A percentile compares a stretch with the other conserved stretches of the same genome.
These are phyloP conservation scores for Hysterangium stoloniferum DNA, from an alignment of 768 basidiomycete species.

Conservation along the genomic window DNA sequence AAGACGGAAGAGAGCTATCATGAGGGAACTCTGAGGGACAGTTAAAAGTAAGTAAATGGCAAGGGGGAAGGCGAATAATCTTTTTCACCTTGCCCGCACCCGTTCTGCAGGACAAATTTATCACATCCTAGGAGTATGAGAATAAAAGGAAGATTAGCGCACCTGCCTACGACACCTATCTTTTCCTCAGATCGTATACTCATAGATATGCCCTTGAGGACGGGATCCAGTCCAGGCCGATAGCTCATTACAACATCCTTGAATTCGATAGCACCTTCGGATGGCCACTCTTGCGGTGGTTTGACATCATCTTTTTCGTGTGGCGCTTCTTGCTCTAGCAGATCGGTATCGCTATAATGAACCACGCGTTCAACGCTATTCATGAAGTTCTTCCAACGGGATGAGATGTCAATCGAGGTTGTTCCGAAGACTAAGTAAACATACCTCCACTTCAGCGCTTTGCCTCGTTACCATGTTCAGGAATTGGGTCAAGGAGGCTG, in stretches of 20 bases:
- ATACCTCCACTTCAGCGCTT: constrained; percentile 57
- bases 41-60: not conserved
- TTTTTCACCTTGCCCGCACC: constrained; percentile 47
- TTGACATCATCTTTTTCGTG: constrained; percentile 49
- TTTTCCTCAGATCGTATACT: constrained; percentile 61
- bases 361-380: constrained; percentile 58
- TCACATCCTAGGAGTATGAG: not conserved
- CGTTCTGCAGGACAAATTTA: constrained; percentile 20
- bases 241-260: constrained; percentile 55
- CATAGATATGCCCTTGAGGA: constrained; percentile 59
- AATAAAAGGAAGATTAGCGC: constrained; percentile 7
- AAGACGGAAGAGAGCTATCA: constrained; percentile 59
- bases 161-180: constrained; percentile 68
- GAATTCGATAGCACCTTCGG: constrained; percentile 51
- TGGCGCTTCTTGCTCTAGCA: constrained; percentile 57
- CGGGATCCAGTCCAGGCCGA: constrained; percentile 62
- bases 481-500: constrained; percentile 44
- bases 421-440: constrained; percentile 5
- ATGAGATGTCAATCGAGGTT: not conserved
- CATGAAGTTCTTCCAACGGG: constrained; percentile 46
- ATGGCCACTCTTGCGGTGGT: constrained; percentile 58
- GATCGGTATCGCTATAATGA: constrained; percentile 42
- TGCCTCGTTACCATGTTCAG: constrained; percentile 51
- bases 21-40: constrained; percentile 33
- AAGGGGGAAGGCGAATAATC: too few species aligned